phyloP scores from a whole-genome alignment of 2,329 filamentous ascomycete genomes.

The Aspergillus aculeatus region DNA sequence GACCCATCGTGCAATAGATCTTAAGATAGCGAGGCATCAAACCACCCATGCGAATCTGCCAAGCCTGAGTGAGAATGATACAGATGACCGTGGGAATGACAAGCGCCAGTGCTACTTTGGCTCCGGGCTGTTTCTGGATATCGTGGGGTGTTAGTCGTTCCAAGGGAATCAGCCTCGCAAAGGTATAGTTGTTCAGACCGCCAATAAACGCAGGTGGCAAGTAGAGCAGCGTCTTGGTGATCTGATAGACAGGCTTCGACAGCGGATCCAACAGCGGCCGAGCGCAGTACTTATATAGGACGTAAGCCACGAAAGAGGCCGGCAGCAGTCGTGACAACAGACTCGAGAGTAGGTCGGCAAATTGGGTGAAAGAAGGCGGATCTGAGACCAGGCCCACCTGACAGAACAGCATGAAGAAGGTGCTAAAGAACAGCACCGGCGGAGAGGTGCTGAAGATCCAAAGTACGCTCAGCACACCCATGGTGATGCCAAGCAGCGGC shows the following conservation, averaged over 20 bases:
- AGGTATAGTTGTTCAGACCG: conserved; percentile 89
- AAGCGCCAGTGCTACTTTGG: conserved; percentile 74
- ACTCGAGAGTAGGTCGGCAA: conserved; percentile 71
- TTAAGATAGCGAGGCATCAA: conserved; percentile 74
- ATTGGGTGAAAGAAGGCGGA: conserved; percentile 67
- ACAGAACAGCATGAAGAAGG: conserved; percentile 80
- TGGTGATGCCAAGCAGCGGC: conserved; percentile 76
- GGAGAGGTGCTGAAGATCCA: conserved; percentile 80
- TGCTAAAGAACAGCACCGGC: conserved; percentile 77
- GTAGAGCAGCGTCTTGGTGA: conserved; percentile 90
- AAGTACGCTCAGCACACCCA: conserved; percentile 73
- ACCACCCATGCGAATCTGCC: conserved; percentile 81
- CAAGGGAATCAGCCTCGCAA: conserved; percentile 84
- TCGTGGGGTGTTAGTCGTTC: conserved; percentile 89
- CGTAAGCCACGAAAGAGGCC: conserved; percentile 81
- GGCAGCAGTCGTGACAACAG: conserved; percentile 81
- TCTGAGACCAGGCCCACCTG: conserved; percentile 89
- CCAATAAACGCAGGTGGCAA: conserved; percentile 89
- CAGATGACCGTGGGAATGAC: conserved; percentile 69
- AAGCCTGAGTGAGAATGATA: conserved; percentile 74
- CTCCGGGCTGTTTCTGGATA: conserved; percentile 83
- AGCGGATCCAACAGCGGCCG: conserved; percentile 69
- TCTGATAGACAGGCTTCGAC: conserved; percentile 59
- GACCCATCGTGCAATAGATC: conserved; percentile 69
- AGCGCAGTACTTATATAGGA: conserved; percentile 82